Evolutionary conservation across 768 basidiomycete species (phyloP), one percentile per base, ranked within the genome.

Genomic region (Suillus tomentosus): DNA sequence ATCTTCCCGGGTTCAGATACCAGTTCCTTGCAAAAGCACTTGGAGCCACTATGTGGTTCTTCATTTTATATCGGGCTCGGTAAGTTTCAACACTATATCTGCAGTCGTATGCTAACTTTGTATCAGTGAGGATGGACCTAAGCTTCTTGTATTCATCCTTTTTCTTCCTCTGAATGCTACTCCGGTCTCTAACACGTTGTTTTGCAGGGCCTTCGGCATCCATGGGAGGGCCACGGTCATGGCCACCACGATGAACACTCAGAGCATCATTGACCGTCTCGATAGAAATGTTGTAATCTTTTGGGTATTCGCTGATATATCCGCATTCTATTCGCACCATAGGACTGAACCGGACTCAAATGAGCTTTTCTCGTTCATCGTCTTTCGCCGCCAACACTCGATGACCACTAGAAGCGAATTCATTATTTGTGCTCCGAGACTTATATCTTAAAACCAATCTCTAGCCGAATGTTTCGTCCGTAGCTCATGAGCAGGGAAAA

Each of bases 1-100:
- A 95, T 74, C 82, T 95, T 36, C 92, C 94, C 10, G 87, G 90
- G 14, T 82, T 86, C 71, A 85, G 82, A 71, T 87, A 95, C 77
- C 85, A 84, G 64, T 87, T 94, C 75, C 82, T 96, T 37, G 85
- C 91, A 34, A 95, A 95, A 78, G 87, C 86, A 65, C 81, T 97
- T 53, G 95, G 95, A 57, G 95, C 95, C 40, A 85, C 88, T 31
- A 96, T 97, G 95, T 97, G 95, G 95, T 96, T 96, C 86, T 97
- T 95, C 82, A 95, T 97, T 74, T 96, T 97, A 82, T 97, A 96
- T 79, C 88, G 95, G 63, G 90, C 92, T 67, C 83, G 94, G 95
- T 96, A 71, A 72, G 90, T 82, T 55, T 31, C n/a, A 54, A 36
- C 42, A 36, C 56, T 50, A 39, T 24, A 54, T 48, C 17, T 42